Conservation (phyloP, 1,284 basidiomycete genomes). For the Rhodotorula sp. region DNA sequence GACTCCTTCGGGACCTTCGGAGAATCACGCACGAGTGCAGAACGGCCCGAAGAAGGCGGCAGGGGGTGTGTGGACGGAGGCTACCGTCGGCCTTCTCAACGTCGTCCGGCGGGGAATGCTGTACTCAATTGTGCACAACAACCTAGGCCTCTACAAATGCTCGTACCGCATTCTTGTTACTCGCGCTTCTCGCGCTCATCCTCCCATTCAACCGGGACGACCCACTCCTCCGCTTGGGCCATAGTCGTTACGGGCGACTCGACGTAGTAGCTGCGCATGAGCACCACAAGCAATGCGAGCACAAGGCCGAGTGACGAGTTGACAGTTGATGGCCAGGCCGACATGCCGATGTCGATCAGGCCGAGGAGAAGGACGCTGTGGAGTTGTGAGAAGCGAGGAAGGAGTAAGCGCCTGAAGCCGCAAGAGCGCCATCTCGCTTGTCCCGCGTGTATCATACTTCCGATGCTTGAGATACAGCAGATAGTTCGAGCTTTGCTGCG, state of each 20-base stretch:
- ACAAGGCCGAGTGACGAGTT: slow-evolving; percentile 68
- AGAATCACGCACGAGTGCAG: too few relatives aligned
- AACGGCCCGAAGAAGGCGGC: too few relatives aligned
- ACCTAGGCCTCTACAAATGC: background rate
- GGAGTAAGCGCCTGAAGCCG: background rate
- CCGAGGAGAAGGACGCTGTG: slow-evolving; percentile 63
- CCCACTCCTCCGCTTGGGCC: background rate
- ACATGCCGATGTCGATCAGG: slow-evolving; percentile 82
- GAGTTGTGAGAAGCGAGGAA: slow-evolving; percentile 3
- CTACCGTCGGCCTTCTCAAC: too few relatives aligned
- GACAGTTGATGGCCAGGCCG: slow-evolving; percentile 76
- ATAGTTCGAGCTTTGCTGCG: background rate
- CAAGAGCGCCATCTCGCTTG: too few relatives aligned
- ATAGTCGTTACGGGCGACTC: background rate
- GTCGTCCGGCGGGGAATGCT: too few relatives aligned
- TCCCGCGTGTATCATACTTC: too few relatives aligned
- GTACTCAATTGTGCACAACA: background rate
- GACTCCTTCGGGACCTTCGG: too few relatives aligned
- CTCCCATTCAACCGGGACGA: background rate
- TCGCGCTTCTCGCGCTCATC: background rate
- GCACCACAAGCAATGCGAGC: slow-evolving; percentile 60
- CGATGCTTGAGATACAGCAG: too few relatives aligned
- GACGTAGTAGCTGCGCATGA: slow-evolving; percentile 48
- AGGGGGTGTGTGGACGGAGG: too few relatives aligned
- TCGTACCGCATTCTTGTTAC: background rate